Evolutionary conservation across 2,329 filamentous ascomycete species (phyloP).

Genomic region (Ophiostoma himal-ulmi): DNA sequence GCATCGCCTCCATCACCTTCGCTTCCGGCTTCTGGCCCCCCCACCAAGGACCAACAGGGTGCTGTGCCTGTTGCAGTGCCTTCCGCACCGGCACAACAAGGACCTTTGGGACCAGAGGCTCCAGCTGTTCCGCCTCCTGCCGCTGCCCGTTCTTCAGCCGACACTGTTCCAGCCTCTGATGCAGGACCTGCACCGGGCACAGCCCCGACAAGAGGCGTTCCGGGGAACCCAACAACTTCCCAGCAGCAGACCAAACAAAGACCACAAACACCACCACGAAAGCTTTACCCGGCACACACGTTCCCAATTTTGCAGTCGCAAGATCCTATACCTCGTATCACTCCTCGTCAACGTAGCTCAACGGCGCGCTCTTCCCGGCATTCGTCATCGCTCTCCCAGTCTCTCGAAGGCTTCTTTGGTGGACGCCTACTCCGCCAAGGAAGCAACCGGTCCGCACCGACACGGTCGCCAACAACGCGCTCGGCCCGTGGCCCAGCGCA

Average conservation of each 20-base stretch:
- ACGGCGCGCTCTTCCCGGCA: constrained; percentile 16
- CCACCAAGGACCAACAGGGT: neutral
- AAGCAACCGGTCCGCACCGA: constrained; percentile 25
- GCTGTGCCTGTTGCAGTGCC: neutral
- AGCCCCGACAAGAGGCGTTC: neutral
- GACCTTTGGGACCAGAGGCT: neutral
- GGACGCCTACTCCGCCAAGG: constrained; percentile 24
- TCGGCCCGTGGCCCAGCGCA: constrained; percentile 2
- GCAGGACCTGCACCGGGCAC: neutral
- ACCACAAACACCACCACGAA: neutral
- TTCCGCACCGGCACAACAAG: neutral
- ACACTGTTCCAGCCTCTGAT: neutral
- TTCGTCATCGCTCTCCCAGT: constrained; percentile 16
- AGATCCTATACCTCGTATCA: neutral
- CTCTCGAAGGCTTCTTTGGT: constrained; percentile 17
- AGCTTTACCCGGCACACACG: constrained; percentile 12
- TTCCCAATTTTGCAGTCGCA: neutral
- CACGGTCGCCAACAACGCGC: constrained; percentile 17
- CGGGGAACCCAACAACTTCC: neutral
- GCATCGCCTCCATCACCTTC: neutral
- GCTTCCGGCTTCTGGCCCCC: neutral
- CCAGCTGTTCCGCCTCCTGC: neutral
- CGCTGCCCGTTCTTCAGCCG: neutral
- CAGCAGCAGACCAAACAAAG: constrained; percentile 17
- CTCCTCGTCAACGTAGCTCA: constrained; percentile 20